These are phyloP conservation scores for Scleroderma citrinum DNA, from an alignment of 768 basidiomycete genomes.

Conservation along the genomic window DNA sequence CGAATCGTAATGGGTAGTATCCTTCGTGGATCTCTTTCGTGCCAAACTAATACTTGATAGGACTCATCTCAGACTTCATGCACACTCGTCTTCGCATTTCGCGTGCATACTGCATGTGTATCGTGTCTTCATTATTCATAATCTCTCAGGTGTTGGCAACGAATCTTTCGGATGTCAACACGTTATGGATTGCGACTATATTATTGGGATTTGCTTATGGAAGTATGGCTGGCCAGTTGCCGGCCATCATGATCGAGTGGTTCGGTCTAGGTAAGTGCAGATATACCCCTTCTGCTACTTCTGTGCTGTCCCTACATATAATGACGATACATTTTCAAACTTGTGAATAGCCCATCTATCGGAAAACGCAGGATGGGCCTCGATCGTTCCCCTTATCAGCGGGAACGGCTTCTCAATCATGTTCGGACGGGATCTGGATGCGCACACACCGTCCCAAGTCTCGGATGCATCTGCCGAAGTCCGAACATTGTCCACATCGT, in stretches of 20 bases:
- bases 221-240: constrained; percentile 63
- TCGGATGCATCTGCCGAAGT: not conserved
- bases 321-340: too few relatives aligned
- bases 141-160: constrained; percentile 63
- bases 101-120: constrained; percentile 59
- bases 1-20: constrained; percentile 50
- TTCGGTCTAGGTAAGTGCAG: constrained; percentile 76
- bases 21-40: not conserved
- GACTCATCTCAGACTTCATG: constrained; percentile 60
- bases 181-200: constrained; percentile 51
- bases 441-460: constrained; percentile 39
- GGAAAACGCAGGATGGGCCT: constrained; percentile 83
- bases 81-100: constrained; percentile 54
- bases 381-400: constrained; percentile 65
- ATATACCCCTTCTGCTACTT: not conserved
- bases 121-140: constrained; percentile 65
- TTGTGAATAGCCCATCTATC: constrained; percentile 62
- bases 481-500: not conserved
- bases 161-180: constrained; percentile 46
- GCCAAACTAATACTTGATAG: constrained; percentile 28
- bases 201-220: constrained; percentile 54
- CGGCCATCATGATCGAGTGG: constrained; percentile 79
- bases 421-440: constrained; percentile 78
- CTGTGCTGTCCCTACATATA: not conserved
- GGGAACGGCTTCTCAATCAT: constrained; percentile 78